These are phyloP conservation scores for Tagetes patula DNA, from an alignment of 129 eudicot genomes.

Conservation along the genomic window DNA sequence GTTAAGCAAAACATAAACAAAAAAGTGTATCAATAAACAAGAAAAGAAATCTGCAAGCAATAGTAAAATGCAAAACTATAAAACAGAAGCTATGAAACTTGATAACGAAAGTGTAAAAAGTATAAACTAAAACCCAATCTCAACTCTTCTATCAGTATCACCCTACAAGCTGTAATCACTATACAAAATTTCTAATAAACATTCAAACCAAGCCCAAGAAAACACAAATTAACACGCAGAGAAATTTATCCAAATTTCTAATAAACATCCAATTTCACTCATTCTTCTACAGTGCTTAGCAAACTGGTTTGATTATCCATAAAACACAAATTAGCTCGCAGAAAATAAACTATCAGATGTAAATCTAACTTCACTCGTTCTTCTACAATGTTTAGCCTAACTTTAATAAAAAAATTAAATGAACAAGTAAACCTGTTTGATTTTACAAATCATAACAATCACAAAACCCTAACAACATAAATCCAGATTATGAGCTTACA, in stretches of 20 bases:
- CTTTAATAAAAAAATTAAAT: neutral
- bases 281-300: too few relatives aligned
- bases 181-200: neutral
- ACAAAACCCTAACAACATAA: conserved; percentile 2
- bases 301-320: too few relatives aligned
- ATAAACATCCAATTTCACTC: too few relatives aligned
- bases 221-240: too few relatives aligned
- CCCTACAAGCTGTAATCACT: neutral
- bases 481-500: neutral
- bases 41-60: neutral
- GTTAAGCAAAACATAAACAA: conserved; percentile 5
- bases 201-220: neutral
- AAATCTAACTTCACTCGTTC: neutral
- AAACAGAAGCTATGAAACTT: neutral
- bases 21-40: neutral
- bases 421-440: neutral
- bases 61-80: neutral
- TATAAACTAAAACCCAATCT: neutral
- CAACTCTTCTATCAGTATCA: neutral
- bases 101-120: neutral
- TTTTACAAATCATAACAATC: neutral
- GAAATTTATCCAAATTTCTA: too few relatives aligned
- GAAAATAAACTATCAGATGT: neutral
- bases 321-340: neutral
- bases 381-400: neutral